Conservation (phyloP, 2,329 filamentous ascomycete genomes). For the Amylocarpus encephaloides region DNA sequence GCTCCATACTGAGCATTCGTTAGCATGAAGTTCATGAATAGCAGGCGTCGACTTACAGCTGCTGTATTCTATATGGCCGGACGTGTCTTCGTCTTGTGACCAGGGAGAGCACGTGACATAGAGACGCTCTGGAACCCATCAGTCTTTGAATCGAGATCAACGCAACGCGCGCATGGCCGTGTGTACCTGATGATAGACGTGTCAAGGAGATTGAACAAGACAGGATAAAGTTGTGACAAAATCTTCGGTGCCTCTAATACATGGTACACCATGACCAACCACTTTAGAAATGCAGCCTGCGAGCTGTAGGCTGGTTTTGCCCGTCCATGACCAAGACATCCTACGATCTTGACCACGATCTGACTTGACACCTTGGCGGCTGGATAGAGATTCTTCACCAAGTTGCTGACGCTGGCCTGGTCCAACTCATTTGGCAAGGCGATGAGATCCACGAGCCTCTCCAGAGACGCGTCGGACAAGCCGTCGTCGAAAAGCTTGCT, state of each 20-base stretch:
- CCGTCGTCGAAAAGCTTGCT: constrained; percentile 62
- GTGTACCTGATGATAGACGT: constrained; percentile 67
- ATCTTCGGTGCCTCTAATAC: constrained; percentile 56
- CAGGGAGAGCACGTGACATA: constrained; percentile 73
- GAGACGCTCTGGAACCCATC: constrained; percentile 24
- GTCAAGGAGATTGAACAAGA: constrained; percentile 76
- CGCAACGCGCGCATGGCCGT: too few relatives aligned
- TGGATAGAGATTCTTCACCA: constrained; percentile 73
- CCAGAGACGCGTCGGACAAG: constrained; percentile 53
- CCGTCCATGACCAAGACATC: constrained; percentile 69
- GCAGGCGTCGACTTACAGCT: constrained; percentile 45
- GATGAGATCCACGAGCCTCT: constrained; percentile 59
- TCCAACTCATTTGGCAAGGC: constrained; percentile 64
- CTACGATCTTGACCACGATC: constrained; percentile 59
- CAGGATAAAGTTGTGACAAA: constrained; percentile 64
- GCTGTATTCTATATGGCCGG: constrained; percentile 74
- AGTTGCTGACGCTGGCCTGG: constrained; percentile 62
- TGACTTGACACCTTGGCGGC: constrained; percentile 54
- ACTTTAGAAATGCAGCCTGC: constrained; percentile 67
- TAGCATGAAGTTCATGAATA: constrained; percentile 5
- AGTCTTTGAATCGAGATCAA: background rate
- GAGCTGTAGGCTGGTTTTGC: constrained; percentile 66
- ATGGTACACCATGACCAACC: constrained; percentile 73
- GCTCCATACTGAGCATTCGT: constrained; percentile 41
- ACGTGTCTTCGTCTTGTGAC: constrained; percentile 79